These are phyloP conservation scores for Imleria badia DNA, from an alignment of 768 basidiomycete genomes.

Conservation along the genomic window DNA sequence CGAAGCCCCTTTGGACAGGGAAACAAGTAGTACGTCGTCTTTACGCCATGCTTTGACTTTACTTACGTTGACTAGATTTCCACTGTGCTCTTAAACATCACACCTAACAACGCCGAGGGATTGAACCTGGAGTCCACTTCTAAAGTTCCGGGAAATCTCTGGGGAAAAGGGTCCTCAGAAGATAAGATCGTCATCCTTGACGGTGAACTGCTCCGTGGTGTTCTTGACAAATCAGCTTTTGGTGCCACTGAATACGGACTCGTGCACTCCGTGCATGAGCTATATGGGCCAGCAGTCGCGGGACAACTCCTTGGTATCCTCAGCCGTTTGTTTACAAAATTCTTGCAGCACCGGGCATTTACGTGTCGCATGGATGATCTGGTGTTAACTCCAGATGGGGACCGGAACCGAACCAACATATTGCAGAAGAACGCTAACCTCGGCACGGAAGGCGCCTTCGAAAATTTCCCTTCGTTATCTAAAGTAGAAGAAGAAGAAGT, in stretches of 20 bases:
- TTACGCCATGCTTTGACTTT: neutral
- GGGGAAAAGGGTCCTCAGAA: conserved; percentile 79
- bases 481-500: conserved; percentile 52
- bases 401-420: conserved; percentile 65
- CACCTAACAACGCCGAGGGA: conserved; percentile 73
- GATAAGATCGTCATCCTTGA: conserved; percentile 88
- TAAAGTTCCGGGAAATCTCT: conserved; percentile 85
- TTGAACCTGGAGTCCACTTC: conserved; percentile 84
- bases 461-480: conserved; percentile 80
- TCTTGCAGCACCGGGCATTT: conserved; percentile 94
- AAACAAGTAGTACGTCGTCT: conserved; percentile 83
- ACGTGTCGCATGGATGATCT: conserved; percentile 99
- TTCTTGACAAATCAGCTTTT: conserved; percentile 96
- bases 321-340: conserved; percentile 94
- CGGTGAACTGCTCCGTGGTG: conserved; percentile 90
- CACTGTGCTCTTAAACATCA: conserved; percentile 90
- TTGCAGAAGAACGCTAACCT: conserved; percentile 65
- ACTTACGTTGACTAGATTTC: conserved; percentile 63
- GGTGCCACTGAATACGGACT: conserved; percentile 96
- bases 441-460: conserved; percentile 86
- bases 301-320: conserved; percentile 91
- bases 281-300: conserved; percentile 88
- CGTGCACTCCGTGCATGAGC: conserved; percentile 94
- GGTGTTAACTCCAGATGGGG: conserved; percentile 80
- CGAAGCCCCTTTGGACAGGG: conserved; percentile 91